Conservation (phyloP, 192 early-diverging fungal species). For the Fimicolochytrium jonesii region DNA sequence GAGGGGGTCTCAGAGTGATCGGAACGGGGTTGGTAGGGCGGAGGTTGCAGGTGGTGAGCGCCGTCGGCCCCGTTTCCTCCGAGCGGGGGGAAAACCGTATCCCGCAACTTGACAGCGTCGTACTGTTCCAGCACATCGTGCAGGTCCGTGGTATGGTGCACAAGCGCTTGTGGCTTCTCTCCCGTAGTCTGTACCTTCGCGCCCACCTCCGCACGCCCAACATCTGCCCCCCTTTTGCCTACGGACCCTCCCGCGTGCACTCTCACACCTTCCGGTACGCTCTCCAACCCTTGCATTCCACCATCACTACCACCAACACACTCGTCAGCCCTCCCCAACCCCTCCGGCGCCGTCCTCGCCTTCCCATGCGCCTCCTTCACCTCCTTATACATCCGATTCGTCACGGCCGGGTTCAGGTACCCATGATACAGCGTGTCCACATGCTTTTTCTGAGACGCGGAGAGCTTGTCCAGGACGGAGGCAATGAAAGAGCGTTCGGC, state of each 20-base stretch:
- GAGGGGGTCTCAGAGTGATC: not conserved
- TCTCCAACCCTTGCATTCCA: not conserved
- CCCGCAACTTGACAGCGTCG: slow-evolving; percentile 33
- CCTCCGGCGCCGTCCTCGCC: not conserved
- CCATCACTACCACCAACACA: not conserved
- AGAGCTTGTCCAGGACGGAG: slow-evolving; percentile 2
- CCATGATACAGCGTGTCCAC: slow-evolving; percentile 29
- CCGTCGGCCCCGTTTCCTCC: not conserved
- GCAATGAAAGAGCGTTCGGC: slow-evolving; percentile 9
- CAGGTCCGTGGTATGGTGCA: slow-evolving; percentile 11
- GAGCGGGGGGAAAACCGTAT: not conserved
- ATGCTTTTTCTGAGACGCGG: slow-evolving; percentile 18
- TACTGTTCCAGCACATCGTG: slow-evolving; percentile 28
- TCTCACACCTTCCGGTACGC: not conserved
- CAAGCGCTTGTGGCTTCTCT: not conserved
- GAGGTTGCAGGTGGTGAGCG: not conserved
- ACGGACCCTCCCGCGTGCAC: not conserved
- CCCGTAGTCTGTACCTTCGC: not conserved
- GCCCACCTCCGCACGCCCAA: not conserved
- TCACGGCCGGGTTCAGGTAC: slow-evolving; percentile 35
- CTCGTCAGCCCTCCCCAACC: slow-evolving; percentile 1
- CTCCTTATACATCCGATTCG: slow-evolving; percentile 23
- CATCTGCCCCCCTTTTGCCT: not conserved
- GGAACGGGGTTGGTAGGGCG: not conserved
- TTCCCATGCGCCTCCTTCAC: not conserved